These are phyloP conservation scores for Scedosporium aurantiacum DNA, from an alignment of 2,329 filamentous ascomycete species.

Conservation along the genomic window DNA sequence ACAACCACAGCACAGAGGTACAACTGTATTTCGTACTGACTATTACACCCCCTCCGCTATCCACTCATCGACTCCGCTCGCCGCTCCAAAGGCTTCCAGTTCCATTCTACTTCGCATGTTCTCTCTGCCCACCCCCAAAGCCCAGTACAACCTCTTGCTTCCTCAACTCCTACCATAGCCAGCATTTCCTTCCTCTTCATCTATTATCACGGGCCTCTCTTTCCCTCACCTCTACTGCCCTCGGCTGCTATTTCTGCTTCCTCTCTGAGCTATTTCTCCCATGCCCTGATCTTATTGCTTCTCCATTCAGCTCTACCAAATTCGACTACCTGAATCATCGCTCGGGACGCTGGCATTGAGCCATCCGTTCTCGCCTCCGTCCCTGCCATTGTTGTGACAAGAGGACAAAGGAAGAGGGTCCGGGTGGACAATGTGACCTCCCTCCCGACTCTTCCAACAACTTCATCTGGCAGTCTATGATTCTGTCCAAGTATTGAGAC, in stretches of 20 bases:
- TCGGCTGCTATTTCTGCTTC: neutral
- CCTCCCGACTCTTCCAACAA: slow-evolving; percentile 2
- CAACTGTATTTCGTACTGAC: neutral
- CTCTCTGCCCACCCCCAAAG: slow-evolving; percentile 5
- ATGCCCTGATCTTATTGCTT: neutral
- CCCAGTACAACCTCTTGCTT: slow-evolving; percentile 7
- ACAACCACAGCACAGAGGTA: no score
- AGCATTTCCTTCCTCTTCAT: neutral
- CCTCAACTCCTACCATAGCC: neutral
- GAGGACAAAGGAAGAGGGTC: neutral
- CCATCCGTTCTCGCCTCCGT: neutral
- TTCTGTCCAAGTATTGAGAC: neutral
- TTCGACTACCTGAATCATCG: neutral
- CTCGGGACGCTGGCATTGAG: neutral
- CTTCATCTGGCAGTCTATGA: neutral
- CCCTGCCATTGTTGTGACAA: neutral
- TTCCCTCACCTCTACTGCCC: neutral
- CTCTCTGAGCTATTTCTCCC: neutral
- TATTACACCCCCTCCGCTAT: neutral
- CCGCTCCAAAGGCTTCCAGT: neutral
- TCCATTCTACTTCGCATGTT: neutral
- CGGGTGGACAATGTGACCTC: slow-evolving; percentile 4
- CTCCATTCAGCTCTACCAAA: neutral
- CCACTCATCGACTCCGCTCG: neutral
- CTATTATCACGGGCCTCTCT: neutral